Percentiles rank a stretch among this genome's conserved stretches.
These are phyloP conservation scores for Mycena amicta DNA, from an alignment of 768 basidiomycete species.

Conservation along the genomic window DNA sequence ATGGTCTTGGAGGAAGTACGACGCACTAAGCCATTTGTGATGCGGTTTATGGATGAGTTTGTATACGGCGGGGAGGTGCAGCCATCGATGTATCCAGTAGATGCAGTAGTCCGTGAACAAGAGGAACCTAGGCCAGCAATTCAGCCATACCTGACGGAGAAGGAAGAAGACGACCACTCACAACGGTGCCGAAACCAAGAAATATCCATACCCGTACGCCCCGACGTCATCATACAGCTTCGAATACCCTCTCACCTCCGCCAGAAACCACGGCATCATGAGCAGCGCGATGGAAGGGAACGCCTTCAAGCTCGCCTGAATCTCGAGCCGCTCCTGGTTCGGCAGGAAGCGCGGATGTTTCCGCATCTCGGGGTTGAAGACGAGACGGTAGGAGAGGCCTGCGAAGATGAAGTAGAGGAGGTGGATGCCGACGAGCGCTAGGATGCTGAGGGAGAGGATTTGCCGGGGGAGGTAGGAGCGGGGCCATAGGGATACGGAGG, in stretches of 20 bases:
- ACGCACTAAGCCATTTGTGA: constrained; percentile 95
- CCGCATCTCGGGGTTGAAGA: constrained; percentile 96
- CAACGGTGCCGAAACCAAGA: constrained; percentile 67
- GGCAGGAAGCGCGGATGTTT: constrained; percentile 89
- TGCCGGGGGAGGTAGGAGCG: constrained; percentile 82
- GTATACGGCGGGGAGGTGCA: constrained; percentile 85
- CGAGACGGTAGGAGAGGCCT: too few species aligned
- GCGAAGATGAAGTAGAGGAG: too few species aligned
- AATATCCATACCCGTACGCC: constrained; percentile 77
- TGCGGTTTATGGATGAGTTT: constrained; percentile 94
- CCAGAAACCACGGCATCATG: constrained; percentile 91
- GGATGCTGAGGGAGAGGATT: constrained; percentile 62
- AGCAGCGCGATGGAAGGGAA: constrained; percentile 82
- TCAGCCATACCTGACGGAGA: constrained; percentile 5
- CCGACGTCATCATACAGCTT: constrained; percentile 75
- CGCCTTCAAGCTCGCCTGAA: constrained; percentile 65
- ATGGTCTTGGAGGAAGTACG: too few species aligned
- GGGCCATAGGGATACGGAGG: constrained; percentile 77
- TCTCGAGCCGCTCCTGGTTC: constrained; percentile 82
- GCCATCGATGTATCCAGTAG: constrained; percentile 87
- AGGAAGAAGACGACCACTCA: constrained; percentile 42
- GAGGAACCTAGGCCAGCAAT: constrained; percentile 54
- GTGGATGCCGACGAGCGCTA: too few species aligned
- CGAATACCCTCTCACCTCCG: constrained; percentile 84
- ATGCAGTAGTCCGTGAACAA: too few species aligned